Evolutionary conservation across 1,139 yeast genomes (phyloP), one percentile per base, ranked within the genome.

Genomic region (Nakaseomyces glabratus): DNA sequence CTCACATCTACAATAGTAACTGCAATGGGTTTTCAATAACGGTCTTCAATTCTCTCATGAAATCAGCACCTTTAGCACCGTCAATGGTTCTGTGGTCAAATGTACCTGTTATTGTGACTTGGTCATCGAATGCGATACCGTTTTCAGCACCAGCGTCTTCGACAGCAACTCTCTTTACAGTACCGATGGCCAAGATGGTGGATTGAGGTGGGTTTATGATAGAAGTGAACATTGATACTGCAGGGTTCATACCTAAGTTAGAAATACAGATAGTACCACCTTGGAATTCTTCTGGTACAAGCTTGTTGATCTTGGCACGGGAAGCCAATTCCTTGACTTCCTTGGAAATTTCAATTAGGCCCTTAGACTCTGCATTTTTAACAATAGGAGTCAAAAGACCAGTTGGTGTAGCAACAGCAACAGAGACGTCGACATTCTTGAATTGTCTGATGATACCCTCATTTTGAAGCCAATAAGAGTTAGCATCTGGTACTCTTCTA

Each of bases 251-350:
- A 58, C 98, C 99, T 71, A 93, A 71, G 80, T 90, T 90, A 47
- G 97, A 88, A 57, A 90, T 88, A 63, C 96, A 85, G 62, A 90
- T 84, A 51, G 98, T 88, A 59, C 99, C 99, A 55, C 99, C 99
- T 71, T 85, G 95, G 76, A 81, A 93, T 68, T 90, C 98, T 62
- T 85, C 94, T 45, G 98, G 98, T 48, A 66, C 60, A 60, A 90
- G 76, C 70, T 88, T 90, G 65, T 86, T 88, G 43, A 73, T 85
- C 66, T 90, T 86, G 45, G 98, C 98, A 66, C 93, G 85, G 71
- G 84, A 82, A 52, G 95, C 98, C 52, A 90, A 73, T 52, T 81
- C 95, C 71, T 90, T 90, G 54, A 85, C 75, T 61, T 81, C 86
- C 46, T 63, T 62, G 30, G 97, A 88, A 57, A 90, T 90, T 28